phyloP scores from a whole-genome alignment of 352 stramenopile species.

The Phytophthora constricta region DNA sequence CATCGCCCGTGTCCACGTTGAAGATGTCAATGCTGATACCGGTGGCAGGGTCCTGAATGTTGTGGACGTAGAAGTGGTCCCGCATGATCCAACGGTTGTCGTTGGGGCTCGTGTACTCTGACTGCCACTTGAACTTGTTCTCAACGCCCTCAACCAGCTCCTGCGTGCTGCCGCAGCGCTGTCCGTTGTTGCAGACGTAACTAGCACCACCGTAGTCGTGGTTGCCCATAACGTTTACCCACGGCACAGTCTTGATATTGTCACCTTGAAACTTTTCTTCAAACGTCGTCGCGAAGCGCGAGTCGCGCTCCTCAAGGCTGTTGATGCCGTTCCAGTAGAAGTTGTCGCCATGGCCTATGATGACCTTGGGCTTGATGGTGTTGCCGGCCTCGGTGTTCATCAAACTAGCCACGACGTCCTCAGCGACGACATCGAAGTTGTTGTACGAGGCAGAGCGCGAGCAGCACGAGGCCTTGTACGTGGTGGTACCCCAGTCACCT shows the following conservation, averaged over 20 bases:
- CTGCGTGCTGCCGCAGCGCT: conserved; percentile 5
- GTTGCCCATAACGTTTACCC: conserved; percentile 32
- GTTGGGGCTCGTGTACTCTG: conserved; percentile 1
- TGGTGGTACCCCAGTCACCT: conserved; percentile 66
- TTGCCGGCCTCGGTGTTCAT: conserved; percentile 48
- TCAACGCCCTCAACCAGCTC: not conserved
- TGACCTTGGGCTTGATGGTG: conserved; percentile 45
- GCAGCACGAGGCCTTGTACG: conserved; percentile 57
- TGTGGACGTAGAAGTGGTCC: not conserved
- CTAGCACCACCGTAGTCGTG: conserved; percentile 56
- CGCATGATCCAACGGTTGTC: not conserved
- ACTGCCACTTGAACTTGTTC: conserved; percentile 6
- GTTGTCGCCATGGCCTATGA: conserved; percentile 27
- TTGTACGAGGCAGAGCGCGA: conserved; percentile 48
- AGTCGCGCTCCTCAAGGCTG: not conserved
- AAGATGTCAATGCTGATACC: not conserved
- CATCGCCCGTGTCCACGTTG: not conserved
- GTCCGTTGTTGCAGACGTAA: conserved; percentile 42
- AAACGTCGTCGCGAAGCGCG: not conserved
- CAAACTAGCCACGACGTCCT: conserved; percentile 49
- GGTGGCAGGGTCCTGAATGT: not conserved
- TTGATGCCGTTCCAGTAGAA: conserved; percentile 4
- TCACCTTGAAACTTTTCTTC: not conserved
- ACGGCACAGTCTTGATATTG: not conserved
- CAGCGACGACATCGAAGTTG: conserved; percentile 56